These are phyloP conservation scores for Taiozyma onychis DNA, from an alignment of 1,139 yeast species.

Conservation along the genomic window DNA sequence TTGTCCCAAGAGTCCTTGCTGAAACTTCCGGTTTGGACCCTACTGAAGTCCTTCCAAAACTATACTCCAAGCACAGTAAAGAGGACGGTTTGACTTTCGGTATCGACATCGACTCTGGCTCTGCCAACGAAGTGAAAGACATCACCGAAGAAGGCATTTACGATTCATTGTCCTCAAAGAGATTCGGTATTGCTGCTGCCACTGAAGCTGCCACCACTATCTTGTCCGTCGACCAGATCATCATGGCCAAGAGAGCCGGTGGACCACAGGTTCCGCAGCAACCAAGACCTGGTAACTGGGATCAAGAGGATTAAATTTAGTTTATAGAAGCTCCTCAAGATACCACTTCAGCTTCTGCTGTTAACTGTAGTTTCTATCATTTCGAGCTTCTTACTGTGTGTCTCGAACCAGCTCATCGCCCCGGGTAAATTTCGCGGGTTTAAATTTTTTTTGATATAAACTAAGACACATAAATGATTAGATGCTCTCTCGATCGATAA, in stretches of 20 bases:
- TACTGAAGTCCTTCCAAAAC: constrained; percentile 77
- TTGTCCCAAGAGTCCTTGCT: constrained; percentile 85
- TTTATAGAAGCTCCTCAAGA: neutral
- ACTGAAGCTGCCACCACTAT: constrained; percentile 94
- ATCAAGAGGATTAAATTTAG: constrained; percentile 66
- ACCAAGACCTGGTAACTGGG: constrained; percentile 95
- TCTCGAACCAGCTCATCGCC: constrained; percentile 15
- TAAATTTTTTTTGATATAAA: neutral
- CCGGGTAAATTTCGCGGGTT: neutral
- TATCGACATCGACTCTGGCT: constrained; percentile 66
- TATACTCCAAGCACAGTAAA: constrained; percentile 78
- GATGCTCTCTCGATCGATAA: neutral
- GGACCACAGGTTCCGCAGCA: constrained; percentile 90
- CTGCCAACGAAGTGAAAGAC: constrained; percentile 65
- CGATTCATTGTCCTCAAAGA: constrained; percentile 77
- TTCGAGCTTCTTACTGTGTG: neutral
- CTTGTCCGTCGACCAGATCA: constrained; percentile 83
- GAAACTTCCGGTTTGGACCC: constrained; percentile 94
- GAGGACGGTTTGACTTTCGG: constrained; percentile 46
- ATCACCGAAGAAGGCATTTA: constrained; percentile 63
- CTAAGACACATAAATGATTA: neutral
- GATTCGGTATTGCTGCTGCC: constrained; percentile 85
- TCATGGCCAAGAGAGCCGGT: constrained; percentile 87
- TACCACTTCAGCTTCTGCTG: neutral
- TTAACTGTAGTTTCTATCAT: neutral